Evolutionary conservation across 306 rosid genomes (phyloP), one percentile per base, ranked within the genome.

Genomic region (Cicer judaicum): DNA sequence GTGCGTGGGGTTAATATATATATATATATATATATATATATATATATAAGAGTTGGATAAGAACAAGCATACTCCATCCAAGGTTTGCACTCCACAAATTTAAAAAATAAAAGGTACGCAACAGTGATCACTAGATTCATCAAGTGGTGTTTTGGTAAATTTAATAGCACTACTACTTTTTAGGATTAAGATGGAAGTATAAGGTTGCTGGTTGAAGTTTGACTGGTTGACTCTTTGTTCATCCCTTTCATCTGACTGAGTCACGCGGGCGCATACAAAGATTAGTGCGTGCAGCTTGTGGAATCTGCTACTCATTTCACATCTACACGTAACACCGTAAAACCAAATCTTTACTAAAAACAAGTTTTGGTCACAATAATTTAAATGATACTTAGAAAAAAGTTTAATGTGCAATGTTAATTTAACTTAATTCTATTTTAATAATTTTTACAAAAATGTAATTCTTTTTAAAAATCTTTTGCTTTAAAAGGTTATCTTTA

Each of bases 161-260:
- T 42, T 60, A 65, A 59, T 65, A 8, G 29, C 29, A 24, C n/a
- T 59, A 24, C 21, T 29, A 66, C 18, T 66, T 40, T 8, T 13
- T 24, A 19, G 63, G 70, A 81, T 57, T 67, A 53, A 57, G 67
- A 64, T 44, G 59, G 74, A 55, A 46, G 42, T 16, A 1, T 53
- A 39, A 43, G 57, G 21, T 80, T 53, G 56, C 53, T 36, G 73
- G 64, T 70, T 44, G 11, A 49, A 15, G 24, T 85, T 76, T 85
- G 89, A 82, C 89, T 67, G 44, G 29, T 68, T 43, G 82, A 85
- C 79, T 76, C 77, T 36, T 64, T 64, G 7, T n/a, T 72, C 52
- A 60, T 68, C 72, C 60, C 13, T 63, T 29, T 29, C 34, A 29
- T 29, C 34, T 29, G 34, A 5, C 8, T 50, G 38, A 47, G 57